Evolutionary conservation across 345 rosid species (phyloP), one percentile per base, ranked within the genome.

Genomic region (Anacardium occidentale): DNA sequence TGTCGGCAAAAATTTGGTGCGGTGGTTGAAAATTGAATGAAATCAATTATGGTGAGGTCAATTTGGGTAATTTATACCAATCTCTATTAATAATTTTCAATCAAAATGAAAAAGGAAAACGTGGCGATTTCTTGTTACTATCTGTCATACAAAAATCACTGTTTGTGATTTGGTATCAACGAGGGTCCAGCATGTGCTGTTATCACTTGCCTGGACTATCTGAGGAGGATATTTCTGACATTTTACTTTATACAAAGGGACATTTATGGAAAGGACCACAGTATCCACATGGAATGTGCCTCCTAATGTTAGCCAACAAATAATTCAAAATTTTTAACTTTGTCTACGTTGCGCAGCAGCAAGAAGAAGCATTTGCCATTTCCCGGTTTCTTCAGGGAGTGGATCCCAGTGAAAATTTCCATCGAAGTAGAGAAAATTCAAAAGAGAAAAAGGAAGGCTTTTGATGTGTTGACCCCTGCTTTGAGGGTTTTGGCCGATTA

Each of bases 331-430:
- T n/a, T 25, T 25, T 57, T 45, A 24, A 58, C 55, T 21, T 40
- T 21, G 9, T 21, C 62, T 9, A 9, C 51, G 11, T 37, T 14
- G 10, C 63, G 8, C 54, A 3, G 32, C 32, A 24, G 22, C 52
- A 69, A n/a, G n/a, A n/a, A n/a, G n/a, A n/a, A 9, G 37, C 40
- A 40, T 56, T 40, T 44, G 54, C 15, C 52, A 24, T 71, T 74
- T 70, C 73, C 70, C 75, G 65, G 73, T 56, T 61, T 54, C 73
- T 70, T 60, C 44, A n/a, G 20, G 24, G 56, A 18, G 25, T 58
- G 37, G 68, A 69, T 54, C 55, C 68, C n/a, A 52, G 48, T 61
- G 48, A 75, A 29, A 58, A 11, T 45, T 61, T 45, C 25, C 18
- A n/a, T 22, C 21, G 2, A 10, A 3, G 10, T 40, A 50, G 58